These are phyloP conservation scores for Ganoderma lingzhi DNA, from an alignment of 1,284 basidiomycete genomes.

Conservation along the genomic window DNA sequence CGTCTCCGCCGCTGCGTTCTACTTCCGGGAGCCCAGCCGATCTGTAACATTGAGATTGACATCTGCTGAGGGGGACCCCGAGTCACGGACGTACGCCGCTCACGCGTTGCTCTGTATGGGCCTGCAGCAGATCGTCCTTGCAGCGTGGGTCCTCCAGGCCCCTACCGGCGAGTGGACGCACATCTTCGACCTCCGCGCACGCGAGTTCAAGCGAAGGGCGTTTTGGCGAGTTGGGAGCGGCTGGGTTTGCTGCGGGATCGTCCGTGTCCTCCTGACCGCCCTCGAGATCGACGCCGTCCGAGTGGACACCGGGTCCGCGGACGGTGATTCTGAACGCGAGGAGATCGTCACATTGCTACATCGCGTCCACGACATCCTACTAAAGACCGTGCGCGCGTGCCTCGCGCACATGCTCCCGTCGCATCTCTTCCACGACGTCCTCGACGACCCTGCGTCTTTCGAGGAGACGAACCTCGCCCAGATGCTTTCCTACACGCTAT, in stretches of 20 bases:
- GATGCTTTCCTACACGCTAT: conserved; percentile 38
- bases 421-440: conserved; percentile 35
- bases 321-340: neutral
- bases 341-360: conserved; percentile 9
- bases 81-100: neutral
- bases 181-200: conserved; percentile 33
- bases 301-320: neutral
- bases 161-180: conserved; percentile 36
- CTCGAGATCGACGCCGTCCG: conserved; percentile 9
- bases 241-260: conserved; percentile 39
- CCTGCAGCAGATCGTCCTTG: conserved; percentile 34
- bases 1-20: conserved; percentile 30
- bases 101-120: conserved; percentile 23
- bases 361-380: conserved; percentile 28
- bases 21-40: neutral
- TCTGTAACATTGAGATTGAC: neutral
- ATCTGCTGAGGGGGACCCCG: neutral
- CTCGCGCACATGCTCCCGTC: conserved; percentile 31
- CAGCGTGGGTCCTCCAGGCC: conserved; percentile 29
- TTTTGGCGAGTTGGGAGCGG: conserved; percentile 41
- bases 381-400: conserved; percentile 31
- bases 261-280: conserved; percentile 31
- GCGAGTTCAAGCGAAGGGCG: conserved; percentile 31
- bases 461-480: conserved; percentile 39
- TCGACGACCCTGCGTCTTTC: conserved; percentile 37